phyloP scores from a whole-genome alignment of 768 basidiomycete species.

The Royoungia palumana region DNA sequence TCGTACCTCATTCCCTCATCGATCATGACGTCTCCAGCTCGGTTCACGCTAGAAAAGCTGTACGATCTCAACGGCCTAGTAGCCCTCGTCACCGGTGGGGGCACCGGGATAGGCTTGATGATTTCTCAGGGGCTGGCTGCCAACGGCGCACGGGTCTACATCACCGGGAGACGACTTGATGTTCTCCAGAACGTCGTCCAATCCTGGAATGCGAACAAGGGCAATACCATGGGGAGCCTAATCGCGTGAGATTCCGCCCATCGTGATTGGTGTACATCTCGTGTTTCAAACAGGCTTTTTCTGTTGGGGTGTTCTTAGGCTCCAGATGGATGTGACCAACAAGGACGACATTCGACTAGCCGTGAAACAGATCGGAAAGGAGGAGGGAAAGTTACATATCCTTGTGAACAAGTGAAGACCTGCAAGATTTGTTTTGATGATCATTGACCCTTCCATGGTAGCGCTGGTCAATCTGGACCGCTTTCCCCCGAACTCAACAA shows the following conservation, averaged over 20 bases:
- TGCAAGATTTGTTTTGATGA: not conserved
- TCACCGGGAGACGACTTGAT: constrained; percentile 65
- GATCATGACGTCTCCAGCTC: constrained; percentile 23
- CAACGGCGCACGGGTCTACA: constrained; percentile 79
- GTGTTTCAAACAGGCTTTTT: not conserved
- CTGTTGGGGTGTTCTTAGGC: constrained; percentile 33
- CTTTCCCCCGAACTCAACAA: constrained; percentile 54
- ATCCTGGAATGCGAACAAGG: constrained; percentile 41
- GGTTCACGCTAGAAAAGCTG: constrained; percentile 28
- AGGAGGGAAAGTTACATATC: constrained; percentile 70
- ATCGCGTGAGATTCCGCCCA: constrained; percentile 49
- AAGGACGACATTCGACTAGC: constrained; percentile 61
- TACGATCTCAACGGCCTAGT: constrained; percentile 58
- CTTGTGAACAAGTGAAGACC: constrained; percentile 74
- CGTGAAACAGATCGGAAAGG: constrained; percentile 35
- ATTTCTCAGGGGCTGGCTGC: constrained; percentile 71
- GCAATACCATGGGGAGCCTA: constrained; percentile 43
- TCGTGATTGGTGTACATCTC: not conserved
- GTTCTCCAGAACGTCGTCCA: constrained; percentile 58
- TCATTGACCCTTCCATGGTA: constrained; percentile 25
- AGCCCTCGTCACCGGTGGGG: constrained; percentile 47
- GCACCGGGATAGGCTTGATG: constrained; percentile 58
- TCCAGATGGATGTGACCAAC: constrained; percentile 70
- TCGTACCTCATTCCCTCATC: not conserved
- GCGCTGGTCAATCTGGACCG: constrained; percentile 76